Evolutionary conservation across 441 rosid species (phyloP).

Genomic region (Jatropha multifida): DNA sequence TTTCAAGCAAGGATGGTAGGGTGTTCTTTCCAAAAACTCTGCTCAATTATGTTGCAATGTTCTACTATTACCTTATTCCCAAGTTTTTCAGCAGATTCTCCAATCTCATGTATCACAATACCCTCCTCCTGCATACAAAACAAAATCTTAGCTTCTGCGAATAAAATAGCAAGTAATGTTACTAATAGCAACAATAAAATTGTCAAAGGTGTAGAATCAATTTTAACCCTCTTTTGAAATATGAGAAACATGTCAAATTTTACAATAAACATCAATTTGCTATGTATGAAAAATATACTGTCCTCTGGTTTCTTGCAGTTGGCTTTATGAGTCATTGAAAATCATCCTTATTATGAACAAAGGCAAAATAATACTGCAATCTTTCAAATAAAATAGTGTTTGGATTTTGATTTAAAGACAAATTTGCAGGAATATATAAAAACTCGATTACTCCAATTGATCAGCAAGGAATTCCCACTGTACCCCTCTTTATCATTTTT

Average conservation of each 20-base stretch:
- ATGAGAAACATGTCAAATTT: neutral
- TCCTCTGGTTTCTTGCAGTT: neutral
- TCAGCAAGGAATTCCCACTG: no score
- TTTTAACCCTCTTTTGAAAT: neutral
- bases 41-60: conserved; percentile 69
- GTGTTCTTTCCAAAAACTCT: conserved; percentile 62
- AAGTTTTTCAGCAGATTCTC: conserved; percentile 17
- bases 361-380: neutral
- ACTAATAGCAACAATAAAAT: neutral
- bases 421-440: no score
- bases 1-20: conserved; percentile 44
- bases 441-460: no score
- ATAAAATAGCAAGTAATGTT: neutral
- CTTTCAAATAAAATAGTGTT: no score
- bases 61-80: conserved; percentile 39
- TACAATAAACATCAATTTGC: neutral
- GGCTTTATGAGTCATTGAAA: neutral
- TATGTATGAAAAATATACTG: neutral
- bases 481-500: neutral
- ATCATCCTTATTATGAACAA: neutral
- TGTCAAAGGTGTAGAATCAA: neutral
- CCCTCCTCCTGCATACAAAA: conserved; percentile 30
- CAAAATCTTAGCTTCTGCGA: neutral
- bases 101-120: conserved; percentile 21
- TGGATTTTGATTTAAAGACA: no score